Percentiles rank a stretch among this genome's conserved stretches.
Conservation (phyloP, 805 yeast genomes). For the Dipodascus geniculatus region DNA sequence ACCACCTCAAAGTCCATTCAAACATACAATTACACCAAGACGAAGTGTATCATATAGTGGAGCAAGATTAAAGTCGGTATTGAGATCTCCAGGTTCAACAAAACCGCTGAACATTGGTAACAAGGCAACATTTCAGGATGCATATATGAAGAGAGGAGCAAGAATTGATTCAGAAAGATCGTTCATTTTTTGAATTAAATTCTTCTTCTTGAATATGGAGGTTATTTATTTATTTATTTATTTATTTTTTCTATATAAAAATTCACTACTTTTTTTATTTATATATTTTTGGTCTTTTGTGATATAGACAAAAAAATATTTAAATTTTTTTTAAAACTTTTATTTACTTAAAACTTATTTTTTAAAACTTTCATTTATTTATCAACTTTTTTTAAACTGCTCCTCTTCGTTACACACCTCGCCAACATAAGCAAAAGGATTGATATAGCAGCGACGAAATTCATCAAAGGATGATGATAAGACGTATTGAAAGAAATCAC, state of each 20-base stretch:
- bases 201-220: not conserved
- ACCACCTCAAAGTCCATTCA: not conserved
- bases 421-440: slow-evolving; percentile 38
- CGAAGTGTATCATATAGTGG: not conserved
- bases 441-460: slow-evolving; percentile 30
- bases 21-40: not conserved
- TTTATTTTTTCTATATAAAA: too few species aligned
- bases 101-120: not conserved
- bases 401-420: slow-evolving; percentile 36
- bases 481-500: slow-evolving; percentile 48
- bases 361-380: too few species aligned
- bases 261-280: too few species aligned
- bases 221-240: not conserved
- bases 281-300: not conserved
- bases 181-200: not conserved
- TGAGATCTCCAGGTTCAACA: not conserved
- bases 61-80: not conserved
- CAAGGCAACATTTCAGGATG: not conserved
- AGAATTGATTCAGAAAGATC: not conserved
- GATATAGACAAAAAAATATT: too few species aligned
- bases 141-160: not conserved
- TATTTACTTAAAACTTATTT: too few species aligned
- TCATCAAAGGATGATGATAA: slow-evolving; percentile 34
- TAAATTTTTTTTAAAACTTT: too few species aligned
- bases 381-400: too few species aligned